phyloP scores from a whole-genome alignment of 306 rosid species.

The Cicer judaicum region DNA sequence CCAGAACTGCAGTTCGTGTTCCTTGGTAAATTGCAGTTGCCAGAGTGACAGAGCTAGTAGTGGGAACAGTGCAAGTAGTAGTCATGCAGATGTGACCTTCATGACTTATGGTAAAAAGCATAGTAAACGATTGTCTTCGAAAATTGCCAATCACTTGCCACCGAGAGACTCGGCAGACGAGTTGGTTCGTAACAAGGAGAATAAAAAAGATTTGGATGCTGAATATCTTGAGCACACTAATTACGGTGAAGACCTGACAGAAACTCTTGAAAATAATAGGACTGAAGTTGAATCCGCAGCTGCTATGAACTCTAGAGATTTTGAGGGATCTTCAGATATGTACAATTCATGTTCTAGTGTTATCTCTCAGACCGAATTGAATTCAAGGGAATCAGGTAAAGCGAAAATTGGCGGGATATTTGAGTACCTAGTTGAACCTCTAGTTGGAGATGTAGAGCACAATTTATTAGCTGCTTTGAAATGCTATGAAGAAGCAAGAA shows the following conservation, averaged over 20 bases:
- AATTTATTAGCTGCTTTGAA: conserved; percentile 68
- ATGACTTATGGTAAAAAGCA: conserved; percentile 66
- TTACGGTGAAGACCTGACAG: conserved; percentile 40
- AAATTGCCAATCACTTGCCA: conserved; percentile 50
- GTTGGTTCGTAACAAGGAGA: conserved; percentile 45
- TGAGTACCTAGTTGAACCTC: conserved; percentile 77
- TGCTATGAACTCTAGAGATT: conserved; percentile 45
- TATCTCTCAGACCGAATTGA: conserved; percentile 51
- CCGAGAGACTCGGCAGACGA: conserved; percentile 58
- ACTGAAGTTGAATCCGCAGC: conserved; percentile 44
- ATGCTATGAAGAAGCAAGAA: conserved; percentile 86
- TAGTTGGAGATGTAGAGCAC: conserved; percentile 63
- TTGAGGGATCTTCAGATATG: conserved; percentile 46
- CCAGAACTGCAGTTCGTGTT: conserved; percentile 82
- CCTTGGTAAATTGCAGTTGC: conserved; percentile 95
- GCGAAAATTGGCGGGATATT: conserved; percentile 88
- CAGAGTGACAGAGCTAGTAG: conserved; percentile 96
- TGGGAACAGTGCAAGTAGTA: conserved; percentile 95
- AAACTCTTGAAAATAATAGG: conserved; percentile 37
- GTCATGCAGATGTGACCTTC: conserved; percentile 52
- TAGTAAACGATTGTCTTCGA: conserved; percentile 56
- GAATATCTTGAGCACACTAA: conserved; percentile 46
- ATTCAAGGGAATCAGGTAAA: conserved; percentile 52
- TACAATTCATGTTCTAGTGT: conserved; percentile 41
- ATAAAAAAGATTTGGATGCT: conserved; percentile 43